phyloP scores from a whole-genome alignment of 371 early-diverging fungal genomes.

The Zychaea mexicana region DNA sequence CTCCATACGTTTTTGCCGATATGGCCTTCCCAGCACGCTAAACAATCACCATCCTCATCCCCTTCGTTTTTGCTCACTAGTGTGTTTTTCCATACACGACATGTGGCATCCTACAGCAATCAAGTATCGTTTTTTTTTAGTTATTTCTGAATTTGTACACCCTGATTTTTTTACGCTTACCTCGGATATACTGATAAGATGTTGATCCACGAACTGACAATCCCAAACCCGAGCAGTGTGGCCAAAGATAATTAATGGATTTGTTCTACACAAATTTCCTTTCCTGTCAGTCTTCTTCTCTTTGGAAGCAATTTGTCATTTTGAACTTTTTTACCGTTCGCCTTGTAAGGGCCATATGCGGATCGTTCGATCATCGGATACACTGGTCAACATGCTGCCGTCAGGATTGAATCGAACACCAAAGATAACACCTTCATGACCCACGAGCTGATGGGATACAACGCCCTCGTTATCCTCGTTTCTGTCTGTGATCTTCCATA shows the following conservation, averaged over 20 bases:
- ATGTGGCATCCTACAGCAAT: conserved; percentile 67
- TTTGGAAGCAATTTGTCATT: background rate
- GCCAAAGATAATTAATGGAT: conserved; percentile 66
- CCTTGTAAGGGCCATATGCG: conserved; percentile 68
- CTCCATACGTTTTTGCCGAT: conserved; percentile 86
- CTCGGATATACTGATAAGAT: conserved; percentile 70
- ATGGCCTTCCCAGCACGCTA: conserved; percentile 81
- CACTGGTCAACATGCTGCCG: conserved; percentile 64
- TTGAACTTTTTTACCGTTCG: conserved; percentile 10
- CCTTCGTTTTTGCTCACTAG: conserved; percentile 20
- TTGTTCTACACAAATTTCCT: no score
- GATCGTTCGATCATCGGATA: conserved; percentile 87
- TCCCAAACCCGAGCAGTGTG: conserved; percentile 87
- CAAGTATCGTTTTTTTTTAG: background rate
- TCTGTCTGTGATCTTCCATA: conserved; percentile 61
- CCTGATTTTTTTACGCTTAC: conserved; percentile 11
- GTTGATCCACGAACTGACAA: conserved; percentile 62
- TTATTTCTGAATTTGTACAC: no score
- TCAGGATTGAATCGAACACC: conserved; percentile 71
- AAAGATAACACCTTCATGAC: conserved; percentile 86
- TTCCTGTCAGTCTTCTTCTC: no score
- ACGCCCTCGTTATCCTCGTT: conserved; percentile 47
- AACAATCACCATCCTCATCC: conserved; percentile 39
- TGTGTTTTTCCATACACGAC: conserved; percentile 77
- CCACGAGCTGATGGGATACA: conserved; percentile 52